Evolutionary conservation across 768 basidiomycete genomes (phyloP).

Genomic region (Boletus edulis): DNA sequence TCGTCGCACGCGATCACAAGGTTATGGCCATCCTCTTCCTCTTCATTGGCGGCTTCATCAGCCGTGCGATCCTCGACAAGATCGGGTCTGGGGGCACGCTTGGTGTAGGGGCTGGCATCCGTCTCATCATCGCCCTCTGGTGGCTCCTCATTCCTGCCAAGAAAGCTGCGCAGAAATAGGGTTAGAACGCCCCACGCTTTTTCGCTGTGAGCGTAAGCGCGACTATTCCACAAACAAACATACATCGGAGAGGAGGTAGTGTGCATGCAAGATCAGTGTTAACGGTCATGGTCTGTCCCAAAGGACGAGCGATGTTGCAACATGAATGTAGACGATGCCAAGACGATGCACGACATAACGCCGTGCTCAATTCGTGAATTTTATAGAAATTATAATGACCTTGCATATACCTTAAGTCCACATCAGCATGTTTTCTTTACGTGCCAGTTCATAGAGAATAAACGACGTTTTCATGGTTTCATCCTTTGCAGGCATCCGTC

Average conservation of each 20-base stretch:
- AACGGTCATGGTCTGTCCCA: too few relatives aligned
- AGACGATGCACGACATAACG: slow-evolving; percentile 11
- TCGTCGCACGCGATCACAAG: slow-evolving; percentile 69
- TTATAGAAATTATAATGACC: neutral
- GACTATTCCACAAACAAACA: too few relatives aligned
- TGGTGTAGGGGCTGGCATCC: slow-evolving; percentile 63
- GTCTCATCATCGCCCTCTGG: slow-evolving; percentile 55
- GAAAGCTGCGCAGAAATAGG: neutral
- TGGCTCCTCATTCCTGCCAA: slow-evolving; percentile 63
- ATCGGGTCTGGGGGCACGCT: slow-evolving; percentile 63
- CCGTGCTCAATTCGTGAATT: slow-evolving; percentile 1
- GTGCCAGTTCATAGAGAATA: too few relatives aligned
- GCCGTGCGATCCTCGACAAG: slow-evolving; percentile 55
- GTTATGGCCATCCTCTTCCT: slow-evolving; percentile 62
- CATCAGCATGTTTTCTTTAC: too few relatives aligned
- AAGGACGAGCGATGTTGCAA: neutral
- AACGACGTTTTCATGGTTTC: too few relatives aligned
- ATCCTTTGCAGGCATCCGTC: too few relatives aligned
- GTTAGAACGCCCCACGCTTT: neutral
- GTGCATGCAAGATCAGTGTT: too few relatives aligned
- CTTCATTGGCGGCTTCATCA: slow-evolving; percentile 73
- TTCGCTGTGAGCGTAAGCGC: too few relatives aligned
- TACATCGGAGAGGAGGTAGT: too few relatives aligned
- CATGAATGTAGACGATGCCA: neutral
- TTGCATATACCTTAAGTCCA: slow-evolving; percentile 1